A percentile compares a stretch with the other conserved stretches of the same genome.
Conservation (phyloP, 2,329 filamentous ascomycete species). For the Microsporum ferrugineum region DNA sequence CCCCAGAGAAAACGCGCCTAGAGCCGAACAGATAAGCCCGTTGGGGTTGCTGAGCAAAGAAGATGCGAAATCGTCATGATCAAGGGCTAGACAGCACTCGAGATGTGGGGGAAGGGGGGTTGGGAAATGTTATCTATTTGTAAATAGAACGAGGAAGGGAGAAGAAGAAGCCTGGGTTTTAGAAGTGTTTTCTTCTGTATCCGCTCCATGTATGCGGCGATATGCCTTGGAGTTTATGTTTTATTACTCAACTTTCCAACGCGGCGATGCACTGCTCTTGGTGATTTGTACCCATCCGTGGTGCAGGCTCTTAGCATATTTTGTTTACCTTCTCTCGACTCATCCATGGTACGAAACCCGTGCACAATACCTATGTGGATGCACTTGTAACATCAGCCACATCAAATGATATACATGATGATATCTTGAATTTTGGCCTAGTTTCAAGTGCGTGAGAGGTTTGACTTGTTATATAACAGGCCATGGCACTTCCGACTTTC, state of each 20-base stretch:
- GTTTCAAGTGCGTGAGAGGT: too few relatives aligned
- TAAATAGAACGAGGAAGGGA: neutral
- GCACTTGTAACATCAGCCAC: neutral
- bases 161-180: neutral
- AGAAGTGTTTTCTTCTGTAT: neutral
- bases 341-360: neutral
- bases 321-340: neutral
- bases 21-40: constrained; percentile 74
- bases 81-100: neutral
- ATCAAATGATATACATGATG: too few relatives aligned
- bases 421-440: too few relatives aligned
- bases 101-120: neutral
- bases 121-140: neutral
- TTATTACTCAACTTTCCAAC: neutral
- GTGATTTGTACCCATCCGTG: neutral
- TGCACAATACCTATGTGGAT: neutral
- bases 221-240: neutral
- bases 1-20: constrained; percentile 68
- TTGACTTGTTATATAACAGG: too few relatives aligned
- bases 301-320: neutral
- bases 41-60: constrained; percentile 74
- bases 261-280: neutral
- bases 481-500: too few relatives aligned
- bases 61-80: constrained; percentile 53
- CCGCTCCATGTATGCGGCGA: neutral